A percentile compares a stretch with the other conserved stretches of the same genome.
Conservation (phyloP, 2,329 filamentous ascomycete species). For the Neurospora sp. region DNA sequence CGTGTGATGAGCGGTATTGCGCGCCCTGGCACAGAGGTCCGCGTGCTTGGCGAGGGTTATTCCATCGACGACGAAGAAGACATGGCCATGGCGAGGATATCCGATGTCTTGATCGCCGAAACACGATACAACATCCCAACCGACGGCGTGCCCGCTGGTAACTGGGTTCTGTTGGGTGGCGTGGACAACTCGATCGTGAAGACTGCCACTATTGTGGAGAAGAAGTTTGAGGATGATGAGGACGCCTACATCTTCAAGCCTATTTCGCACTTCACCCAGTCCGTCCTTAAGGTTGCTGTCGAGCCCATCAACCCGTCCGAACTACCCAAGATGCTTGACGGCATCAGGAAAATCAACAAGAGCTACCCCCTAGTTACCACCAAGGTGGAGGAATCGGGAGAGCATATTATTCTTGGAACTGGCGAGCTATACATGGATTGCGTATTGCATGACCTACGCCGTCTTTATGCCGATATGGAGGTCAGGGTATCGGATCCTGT, state of each 20-base stretch:
- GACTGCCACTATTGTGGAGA: constrained; percentile 79
- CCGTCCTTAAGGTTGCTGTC: constrained; percentile 93
- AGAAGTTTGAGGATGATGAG: constrained; percentile 73
- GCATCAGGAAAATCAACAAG: constrained; percentile 93
- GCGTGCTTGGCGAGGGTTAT: constrained; percentile 90
- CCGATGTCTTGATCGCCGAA: constrained; percentile 81
- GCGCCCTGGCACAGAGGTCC: constrained; percentile 68
- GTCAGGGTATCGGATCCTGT: constrained; percentile 98
- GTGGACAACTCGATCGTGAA: constrained; percentile 99
- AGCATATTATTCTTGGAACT: constrained; percentile 89
- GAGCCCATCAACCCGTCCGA: constrained; percentile 98
- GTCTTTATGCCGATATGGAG: constrained; percentile 97
- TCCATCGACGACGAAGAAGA: constrained; percentile 97
- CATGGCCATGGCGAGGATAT: constrained; percentile 79
- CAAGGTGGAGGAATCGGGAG: constrained; percentile 95
- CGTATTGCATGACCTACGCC: constrained; percentile 85
- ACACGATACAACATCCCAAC: constrained; percentile 88
- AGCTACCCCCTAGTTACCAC: constrained; percentile 92
- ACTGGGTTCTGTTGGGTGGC: constrained; percentile 82
- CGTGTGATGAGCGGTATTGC: constrained; percentile 89
- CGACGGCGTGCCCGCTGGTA: constrained; percentile 86
- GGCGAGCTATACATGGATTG: constrained; percentile 99
- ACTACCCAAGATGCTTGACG: constrained; percentile 96
- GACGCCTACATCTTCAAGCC: constrained; percentile 94
- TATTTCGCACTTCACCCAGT: constrained; percentile 89